phyloP scores from a whole-genome alignment of 1,284 basidiomycete species.

The Puccinia brachypodii region DNA sequence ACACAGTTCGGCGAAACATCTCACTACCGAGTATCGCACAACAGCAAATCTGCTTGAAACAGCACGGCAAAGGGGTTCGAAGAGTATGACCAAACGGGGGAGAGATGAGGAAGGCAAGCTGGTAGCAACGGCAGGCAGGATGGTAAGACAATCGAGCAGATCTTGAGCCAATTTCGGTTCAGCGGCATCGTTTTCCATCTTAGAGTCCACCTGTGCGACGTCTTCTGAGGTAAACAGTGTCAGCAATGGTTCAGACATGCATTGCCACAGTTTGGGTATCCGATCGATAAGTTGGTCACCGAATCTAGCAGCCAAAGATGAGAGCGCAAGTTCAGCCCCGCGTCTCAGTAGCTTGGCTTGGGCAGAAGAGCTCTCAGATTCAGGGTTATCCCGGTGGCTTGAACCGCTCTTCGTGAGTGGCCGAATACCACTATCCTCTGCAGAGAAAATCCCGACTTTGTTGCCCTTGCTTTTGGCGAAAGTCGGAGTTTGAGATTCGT shows the following conservation, averaged over 20 bases:
- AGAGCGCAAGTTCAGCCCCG: slow-evolving; percentile 82
- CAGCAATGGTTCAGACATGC: slow-evolving; percentile 76
- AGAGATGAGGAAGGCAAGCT: slow-evolving; percentile 73
- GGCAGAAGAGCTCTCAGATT: slow-evolving; percentile 51
- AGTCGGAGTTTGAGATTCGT: slow-evolving; percentile 81
- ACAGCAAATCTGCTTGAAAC: slow-evolving; percentile 83
- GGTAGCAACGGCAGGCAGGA: slow-evolving; percentile 77
- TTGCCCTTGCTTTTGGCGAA: slow-evolving; percentile 69
- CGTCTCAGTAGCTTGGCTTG: slow-evolving; percentile 63
- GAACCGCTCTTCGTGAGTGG: slow-evolving; percentile 32
- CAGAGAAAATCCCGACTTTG: slow-evolving; percentile 74
- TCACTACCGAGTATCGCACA: slow-evolving; percentile 80
- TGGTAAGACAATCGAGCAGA: slow-evolving; percentile 87
- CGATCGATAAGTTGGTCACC: slow-evolving; percentile 70
- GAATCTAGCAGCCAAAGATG: slow-evolving; percentile 74
- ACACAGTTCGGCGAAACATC: slow-evolving; percentile 83
- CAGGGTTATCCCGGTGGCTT: slow-evolving; percentile 4
- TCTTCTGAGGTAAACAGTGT: slow-evolving; percentile 67
- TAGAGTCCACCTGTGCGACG: slow-evolving; percentile 61
- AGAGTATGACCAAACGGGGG: slow-evolving; percentile 68
- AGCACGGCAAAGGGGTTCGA: slow-evolving; percentile 73
- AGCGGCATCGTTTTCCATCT: slow-evolving; percentile 60
- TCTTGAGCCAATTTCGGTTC: slow-evolving; percentile 68
- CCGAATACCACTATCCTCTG: slow-evolving; percentile 57
- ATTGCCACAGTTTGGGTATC: slow-evolving; percentile 91